phyloP scores from a whole-genome alignment of 106 monocot species.

The Dioscorea dumetorum region DNA sequence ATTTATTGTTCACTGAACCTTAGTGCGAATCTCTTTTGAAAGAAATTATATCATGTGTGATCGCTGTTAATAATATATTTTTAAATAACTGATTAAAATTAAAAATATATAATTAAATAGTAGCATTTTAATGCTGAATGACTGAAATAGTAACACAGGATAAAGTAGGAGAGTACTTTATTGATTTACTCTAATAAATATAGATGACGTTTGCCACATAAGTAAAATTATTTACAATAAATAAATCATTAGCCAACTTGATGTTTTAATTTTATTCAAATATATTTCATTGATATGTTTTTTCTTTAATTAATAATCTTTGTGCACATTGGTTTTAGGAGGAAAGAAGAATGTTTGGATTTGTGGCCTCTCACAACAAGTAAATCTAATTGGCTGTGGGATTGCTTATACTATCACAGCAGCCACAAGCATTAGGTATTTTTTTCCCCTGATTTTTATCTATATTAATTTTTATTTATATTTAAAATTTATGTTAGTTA shows the following conservation, averaged over 20 bases:
- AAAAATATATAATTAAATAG: too few relatives aligned
- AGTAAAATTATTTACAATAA: not conserved
- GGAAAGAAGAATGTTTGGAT: constrained; percentile 11
- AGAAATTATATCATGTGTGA: too few relatives aligned
- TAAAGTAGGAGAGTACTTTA: too few relatives aligned
- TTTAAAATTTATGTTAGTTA: not conserved
- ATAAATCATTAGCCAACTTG: not conserved
- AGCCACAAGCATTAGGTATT: constrained; percentile 11
- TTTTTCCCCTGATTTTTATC: not conserved
- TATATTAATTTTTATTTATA: not conserved
- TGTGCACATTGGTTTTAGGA: not conserved
- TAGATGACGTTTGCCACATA: not conserved
- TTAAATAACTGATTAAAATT: too few relatives aligned
- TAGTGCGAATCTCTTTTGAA: too few relatives aligned
- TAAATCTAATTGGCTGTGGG: not conserved
- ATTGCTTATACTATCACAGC: constrained; percentile 6
- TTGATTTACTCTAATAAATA: too few relatives aligned
- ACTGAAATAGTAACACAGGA: too few relatives aligned
- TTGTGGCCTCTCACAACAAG: not conserved
- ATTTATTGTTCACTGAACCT: too few relatives aligned
- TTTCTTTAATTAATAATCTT: too few relatives aligned
- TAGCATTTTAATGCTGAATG: too few relatives aligned
- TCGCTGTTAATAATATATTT: too few relatives aligned
- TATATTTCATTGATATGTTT: too few relatives aligned
- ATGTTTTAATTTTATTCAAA: not conserved